Base-by-base conservation (phyloP, 2,329 filamentous ascomycete species). In the Monosporascus cannonballus region DNA sequence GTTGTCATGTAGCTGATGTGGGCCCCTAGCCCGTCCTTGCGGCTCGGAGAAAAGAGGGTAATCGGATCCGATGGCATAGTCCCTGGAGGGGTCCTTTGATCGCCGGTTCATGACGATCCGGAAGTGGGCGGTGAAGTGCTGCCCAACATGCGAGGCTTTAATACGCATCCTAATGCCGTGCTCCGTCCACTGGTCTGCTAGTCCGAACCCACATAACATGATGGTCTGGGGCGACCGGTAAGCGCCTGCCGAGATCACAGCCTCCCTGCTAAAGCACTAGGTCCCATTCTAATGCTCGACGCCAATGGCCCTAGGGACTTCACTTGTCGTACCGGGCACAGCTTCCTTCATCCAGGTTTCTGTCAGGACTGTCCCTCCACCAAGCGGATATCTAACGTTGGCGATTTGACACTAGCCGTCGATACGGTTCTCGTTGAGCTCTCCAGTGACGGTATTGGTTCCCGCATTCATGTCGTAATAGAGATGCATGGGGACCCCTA, bases 181-280 rank as follows among this genome's bases (percentile, higher is more conserved):
- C 24, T 48, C 24, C 24, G 42, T 22, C 17, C 49, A 25, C n/a
- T 36, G 34, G 20, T 39, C 51, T 1, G 75, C 54, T 39, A 59
- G 57, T 8, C 58, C 71, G 48, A 74, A 65, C 3, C 71, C 71
- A 17, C 68, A 71, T 5, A 71, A 61, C 57, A 73, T 67, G 3
- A 73, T 22, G 61, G 20, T 59, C 14, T 70, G 62, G 11, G 71
- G 70, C 1, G 67, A 67, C 25, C 68, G 67, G 54, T 70, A 68
- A 3, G 66, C 59, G 4, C 70, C 71, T 1, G 65, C 69, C 6
- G 67, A 65, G 4, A 73, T 48, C 42, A 73, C 69, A 1, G 71
- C 64, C 50, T 73, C 70, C 14, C 61, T 61, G 3, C 55, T 59
- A 11, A 55, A 64, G 47, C 57, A 68, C 68, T 41, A 7, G 17